Evolutionary conservation across 495 filamentous ascomycete species (phyloP).

Genomic region (Lasiosphaeria miniovina): DNA sequence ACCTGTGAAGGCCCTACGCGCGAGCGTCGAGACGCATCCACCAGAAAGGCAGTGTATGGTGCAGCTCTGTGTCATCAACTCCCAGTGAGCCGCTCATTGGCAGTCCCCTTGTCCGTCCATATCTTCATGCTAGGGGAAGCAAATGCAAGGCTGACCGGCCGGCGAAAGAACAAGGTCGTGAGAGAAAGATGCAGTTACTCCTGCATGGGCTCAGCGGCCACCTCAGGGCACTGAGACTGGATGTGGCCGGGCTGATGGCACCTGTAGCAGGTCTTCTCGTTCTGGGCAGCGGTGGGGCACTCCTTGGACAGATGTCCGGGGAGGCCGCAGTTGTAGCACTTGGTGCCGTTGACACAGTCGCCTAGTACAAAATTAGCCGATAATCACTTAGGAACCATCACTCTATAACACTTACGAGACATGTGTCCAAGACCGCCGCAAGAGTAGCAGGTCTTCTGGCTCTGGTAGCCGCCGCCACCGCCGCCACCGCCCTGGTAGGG

Average conservation of each 20-base stretch:
- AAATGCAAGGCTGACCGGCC: constrained; percentile 23
- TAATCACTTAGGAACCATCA: not conserved
- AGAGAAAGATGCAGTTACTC: constrained; percentile 14
- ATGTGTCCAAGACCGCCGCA: constrained; percentile 97
- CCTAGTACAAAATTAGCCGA: constrained; percentile 30
- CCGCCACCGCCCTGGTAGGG: constrained; percentile 48
- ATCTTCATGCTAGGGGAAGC: constrained; percentile 21
- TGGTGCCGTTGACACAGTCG: constrained; percentile 97
- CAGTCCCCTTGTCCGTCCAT: constrained; percentile 22
- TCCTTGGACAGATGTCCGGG: constrained; percentile 92
- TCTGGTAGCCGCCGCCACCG: constrained; percentile 66
- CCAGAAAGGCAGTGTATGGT: constrained; percentile 33
- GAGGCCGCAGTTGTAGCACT: constrained; percentile 99
- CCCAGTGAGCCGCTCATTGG: constrained; percentile 18
- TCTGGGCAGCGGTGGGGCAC: constrained; percentile 61
- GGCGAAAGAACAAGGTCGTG: constrained; percentile 22
- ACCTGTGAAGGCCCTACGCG: constrained; percentile 26
- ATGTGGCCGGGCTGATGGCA: constrained; percentile 98
- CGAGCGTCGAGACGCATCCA: constrained; percentile 24
- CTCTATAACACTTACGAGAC: constrained; percentile 57
- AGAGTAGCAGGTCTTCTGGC: constrained; percentile 94
- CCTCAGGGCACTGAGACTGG: constrained; percentile 77
- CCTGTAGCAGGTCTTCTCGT: constrained; percentile 97
- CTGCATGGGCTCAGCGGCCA: constrained; percentile 9
- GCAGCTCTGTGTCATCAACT: constrained; percentile 27